Base-by-base conservation (phyloP, 495 filamentous ascomycete genomes). In the Polyplosphaeria fusca region DNA sequence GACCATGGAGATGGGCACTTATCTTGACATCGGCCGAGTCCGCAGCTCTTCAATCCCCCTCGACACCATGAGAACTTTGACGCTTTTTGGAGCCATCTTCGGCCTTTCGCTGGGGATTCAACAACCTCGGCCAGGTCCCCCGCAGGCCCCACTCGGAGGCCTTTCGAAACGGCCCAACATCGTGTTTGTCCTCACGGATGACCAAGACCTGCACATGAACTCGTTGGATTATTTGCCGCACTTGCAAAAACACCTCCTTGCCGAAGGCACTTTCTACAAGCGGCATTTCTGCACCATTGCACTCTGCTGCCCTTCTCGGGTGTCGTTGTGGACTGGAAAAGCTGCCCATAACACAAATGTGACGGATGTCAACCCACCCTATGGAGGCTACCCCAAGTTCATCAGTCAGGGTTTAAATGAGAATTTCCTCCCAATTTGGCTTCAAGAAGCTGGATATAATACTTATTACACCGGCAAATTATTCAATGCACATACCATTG, bases 381-480 rank as follows among this genome's bases (percentile, higher is more conserved):
- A 67, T 54, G 66, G 85, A 12, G 86, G 85, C 5, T 87, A 86
- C 58, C 84, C 84, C 32, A 87, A 88, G 55, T 87, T 89, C 52
- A 68, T 86, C 25, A 70, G 71, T 5, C 80, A 83, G 44, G 84
- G 85, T 1, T 76, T 85, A 51, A 88, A 89, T 59, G 76, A 83
- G 0, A 73, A 80, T 54, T 88, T 81, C 57, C 75, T 89, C 9
- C 85, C 86, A 0, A 61, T 87, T 1, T 89, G 86, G 86, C 72
- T 89, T 2, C 84, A 88, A 58, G 55, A 79, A 5, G 79, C 81
- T 0, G 85, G 84, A n/a, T 88, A 88, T 64, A 77, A 82, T 61
- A 88, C 85, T 0, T 87, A 83, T 67, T 88, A 88, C 67, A 84
- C 81, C 1, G 85, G 86, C 32, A 89, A 89, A 66, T 74, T 89